phyloP scores from a whole-genome alignment of 1,139 yeast genomes.

The Petasospora rhodanensis region DNA sequence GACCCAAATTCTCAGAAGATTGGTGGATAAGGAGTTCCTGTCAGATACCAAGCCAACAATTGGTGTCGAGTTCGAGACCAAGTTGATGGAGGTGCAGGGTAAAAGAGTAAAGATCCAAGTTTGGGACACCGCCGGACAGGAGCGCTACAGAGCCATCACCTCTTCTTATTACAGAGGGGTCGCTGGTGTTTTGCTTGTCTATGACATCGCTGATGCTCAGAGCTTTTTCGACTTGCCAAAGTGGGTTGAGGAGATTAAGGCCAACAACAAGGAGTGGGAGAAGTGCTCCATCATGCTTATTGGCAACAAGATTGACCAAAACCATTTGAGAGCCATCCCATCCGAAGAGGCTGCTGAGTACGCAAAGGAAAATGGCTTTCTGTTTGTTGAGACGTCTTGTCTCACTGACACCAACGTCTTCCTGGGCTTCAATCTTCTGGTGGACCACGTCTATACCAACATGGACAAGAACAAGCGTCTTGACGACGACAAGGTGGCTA shows the following conservation, averaged over 20 bases:
- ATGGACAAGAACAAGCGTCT: too few species aligned
- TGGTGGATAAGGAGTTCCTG: conserved; percentile 92
- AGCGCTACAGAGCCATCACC: conserved; percentile 94
- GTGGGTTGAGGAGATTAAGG: too few species aligned
- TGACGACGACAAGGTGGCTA: too few species aligned
- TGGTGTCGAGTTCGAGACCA: conserved; percentile 96
- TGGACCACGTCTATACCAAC: too few species aligned
- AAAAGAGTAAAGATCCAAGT: conserved; percentile 94
- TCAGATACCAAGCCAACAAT: conserved; percentile 90
- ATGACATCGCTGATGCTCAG: conserved; percentile 90
- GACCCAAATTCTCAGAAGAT: conserved; percentile 85
- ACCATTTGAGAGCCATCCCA: conserved; percentile 92
- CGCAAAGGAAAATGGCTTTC: conserved; percentile 84
- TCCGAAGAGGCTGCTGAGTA: conserved; percentile 95
- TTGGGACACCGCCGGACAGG: conserved; percentile 99
- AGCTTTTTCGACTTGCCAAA: too few species aligned
- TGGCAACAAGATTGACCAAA: conserved; percentile 93
- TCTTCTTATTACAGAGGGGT: conserved; percentile 98
- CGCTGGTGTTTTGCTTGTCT: conserved; percentile 92
- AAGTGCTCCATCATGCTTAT: too few species aligned
- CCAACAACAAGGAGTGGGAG: too few species aligned
- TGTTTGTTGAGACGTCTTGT: conserved; percentile 97
- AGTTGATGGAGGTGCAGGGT: conserved; percentile 91
- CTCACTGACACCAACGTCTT: conserved; percentile 92
- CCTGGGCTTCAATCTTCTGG: conserved; percentile 83